phyloP scores from a whole-genome alignment of 75 land plant genomes.

The Gnetum montanum region DNA sequence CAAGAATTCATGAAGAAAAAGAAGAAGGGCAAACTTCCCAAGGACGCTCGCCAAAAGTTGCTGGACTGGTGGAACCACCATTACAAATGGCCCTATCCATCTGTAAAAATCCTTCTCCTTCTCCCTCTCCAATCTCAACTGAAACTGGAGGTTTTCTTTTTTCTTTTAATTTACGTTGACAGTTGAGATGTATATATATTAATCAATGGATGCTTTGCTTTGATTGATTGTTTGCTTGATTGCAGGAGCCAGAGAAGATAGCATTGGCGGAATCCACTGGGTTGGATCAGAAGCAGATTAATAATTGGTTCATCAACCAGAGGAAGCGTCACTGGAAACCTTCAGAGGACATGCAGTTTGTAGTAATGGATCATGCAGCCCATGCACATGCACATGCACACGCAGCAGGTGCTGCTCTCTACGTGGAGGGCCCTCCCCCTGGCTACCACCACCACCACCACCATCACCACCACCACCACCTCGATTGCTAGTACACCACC shows the following conservation, averaged over 20 bases:
- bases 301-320: constrained; percentile 86
- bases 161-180: background rate
- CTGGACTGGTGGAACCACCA: constrained; percentile 79
- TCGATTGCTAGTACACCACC: too few relatives aligned
- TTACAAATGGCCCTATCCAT: constrained; percentile 77
- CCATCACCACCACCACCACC: too few relatives aligned
- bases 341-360: constrained; percentile 36
- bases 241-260: constrained; percentile 74
- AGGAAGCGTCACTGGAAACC: constrained; percentile 81
- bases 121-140: background rate
- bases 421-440: constrained; percentile 1
- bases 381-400: too few relatives aligned
- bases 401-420: background rate
- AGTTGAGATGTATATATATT: background rate
- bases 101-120: constrained; percentile 22
- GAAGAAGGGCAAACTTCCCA: constrained; percentile 82
- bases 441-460: too few relatives aligned
- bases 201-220: background rate
- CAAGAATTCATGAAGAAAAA: constrained; percentile 69
- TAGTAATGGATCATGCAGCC: constrained; percentile 26
- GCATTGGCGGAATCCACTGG: constrained; percentile 59
- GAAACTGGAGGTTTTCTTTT: background rate
- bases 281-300: constrained; percentile 65
- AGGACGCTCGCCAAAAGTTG: constrained; percentile 47
- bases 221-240: background rate